These are phyloP conservation scores for Neodidymelliopsis sp. DNA, from an alignment of 2,329 filamentous ascomycete species.

Conservation along the genomic window DNA sequence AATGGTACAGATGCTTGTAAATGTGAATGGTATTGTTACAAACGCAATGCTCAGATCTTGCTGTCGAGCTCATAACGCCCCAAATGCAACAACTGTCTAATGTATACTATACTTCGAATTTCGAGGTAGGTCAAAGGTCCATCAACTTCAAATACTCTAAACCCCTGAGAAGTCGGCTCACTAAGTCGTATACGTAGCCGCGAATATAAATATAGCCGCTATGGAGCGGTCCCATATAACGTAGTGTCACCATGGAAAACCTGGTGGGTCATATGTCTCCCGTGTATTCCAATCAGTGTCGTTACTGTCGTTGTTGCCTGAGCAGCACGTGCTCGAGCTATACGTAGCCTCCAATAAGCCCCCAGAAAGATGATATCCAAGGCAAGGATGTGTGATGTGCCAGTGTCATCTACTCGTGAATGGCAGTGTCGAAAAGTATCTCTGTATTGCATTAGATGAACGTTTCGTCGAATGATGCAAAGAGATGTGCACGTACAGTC, in stretches of 20 bases:
- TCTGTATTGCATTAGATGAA: neutral
- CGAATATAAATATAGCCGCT: neutral
- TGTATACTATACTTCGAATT: constrained; percentile 37
- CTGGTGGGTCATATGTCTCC: neutral
- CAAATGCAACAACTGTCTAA: constrained; percentile 43
- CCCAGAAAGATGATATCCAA: neutral
- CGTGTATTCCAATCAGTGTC: constrained; percentile 15
- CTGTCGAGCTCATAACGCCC: constrained; percentile 34
- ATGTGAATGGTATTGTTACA: constrained; percentile 23
- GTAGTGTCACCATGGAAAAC: neutral
- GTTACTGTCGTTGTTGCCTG: constrained; percentile 27
- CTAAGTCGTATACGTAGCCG: constrained; percentile 20
- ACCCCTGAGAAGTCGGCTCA: constrained; percentile 28
- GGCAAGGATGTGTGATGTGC: too few species aligned
- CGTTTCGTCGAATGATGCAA: neutral
- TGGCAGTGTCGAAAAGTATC: neutral
- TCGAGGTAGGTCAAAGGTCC: constrained; percentile 21
- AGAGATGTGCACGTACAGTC: neutral
- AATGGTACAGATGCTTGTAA: neutral
- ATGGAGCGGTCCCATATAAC: too few species aligned
- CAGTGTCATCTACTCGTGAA: too few species aligned
- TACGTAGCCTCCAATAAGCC: constrained; percentile 33
- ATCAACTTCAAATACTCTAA: constrained; percentile 18
- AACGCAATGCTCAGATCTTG: constrained; percentile 21
- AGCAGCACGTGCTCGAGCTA: constrained; percentile 1